These are phyloP conservation scores for Daldinia decipiens DNA, from an alignment of 495 filamentous ascomycete species.

Conservation along the genomic window DNA sequence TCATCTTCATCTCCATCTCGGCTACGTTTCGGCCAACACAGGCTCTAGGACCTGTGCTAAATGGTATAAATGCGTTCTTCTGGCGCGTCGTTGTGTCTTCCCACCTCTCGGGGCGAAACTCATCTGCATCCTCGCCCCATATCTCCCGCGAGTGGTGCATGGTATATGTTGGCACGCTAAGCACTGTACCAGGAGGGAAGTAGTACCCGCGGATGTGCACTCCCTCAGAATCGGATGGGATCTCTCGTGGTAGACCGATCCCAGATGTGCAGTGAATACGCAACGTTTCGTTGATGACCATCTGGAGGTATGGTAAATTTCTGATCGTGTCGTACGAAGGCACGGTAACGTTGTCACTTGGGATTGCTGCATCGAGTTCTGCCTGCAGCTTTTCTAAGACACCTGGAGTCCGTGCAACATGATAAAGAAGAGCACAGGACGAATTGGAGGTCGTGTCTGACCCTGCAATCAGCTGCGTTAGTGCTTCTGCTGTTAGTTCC, in stretches of 20 bases:
- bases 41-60: slow-evolving; percentile 74
- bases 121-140: slow-evolving; percentile 84
- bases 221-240: slow-evolving; percentile 68
- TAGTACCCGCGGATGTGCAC: slow-evolving; percentile 63
- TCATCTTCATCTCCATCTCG: slow-evolving; percentile 91
- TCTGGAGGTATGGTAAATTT: slow-evolving; percentile 80
- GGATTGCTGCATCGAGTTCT: slow-evolving; percentile 76
- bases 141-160: slow-evolving; percentile 85
- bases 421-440: slow-evolving; percentile 85
- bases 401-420: slow-evolving; percentile 73
- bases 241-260: slow-evolving; percentile 85
- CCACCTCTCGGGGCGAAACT: slow-evolving; percentile 85
- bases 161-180: slow-evolving; percentile 86
- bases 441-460: slow-evolving; percentile 93
- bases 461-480: slow-evolving; percentile 91
- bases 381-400: slow-evolving; percentile 76
- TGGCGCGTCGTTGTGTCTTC: slow-evolving; percentile 68
- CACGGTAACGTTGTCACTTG: slow-evolving; percentile 64
- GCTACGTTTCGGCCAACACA: slow-evolving; percentile 68
- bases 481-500: slow-evolving; percentile 87
- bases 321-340: slow-evolving; percentile 77
- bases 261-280: slow-evolving; percentile 90
- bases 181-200: slow-evolving; percentile 78
- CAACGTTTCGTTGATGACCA: slow-evolving; percentile 88
- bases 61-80: slow-evolving; percentile 85